Percentiles rank a stretch among this genome's conserved stretches.
Conservation (phyloP, 768 basidiomycete species). For the Pleurotus giganteus region DNA sequence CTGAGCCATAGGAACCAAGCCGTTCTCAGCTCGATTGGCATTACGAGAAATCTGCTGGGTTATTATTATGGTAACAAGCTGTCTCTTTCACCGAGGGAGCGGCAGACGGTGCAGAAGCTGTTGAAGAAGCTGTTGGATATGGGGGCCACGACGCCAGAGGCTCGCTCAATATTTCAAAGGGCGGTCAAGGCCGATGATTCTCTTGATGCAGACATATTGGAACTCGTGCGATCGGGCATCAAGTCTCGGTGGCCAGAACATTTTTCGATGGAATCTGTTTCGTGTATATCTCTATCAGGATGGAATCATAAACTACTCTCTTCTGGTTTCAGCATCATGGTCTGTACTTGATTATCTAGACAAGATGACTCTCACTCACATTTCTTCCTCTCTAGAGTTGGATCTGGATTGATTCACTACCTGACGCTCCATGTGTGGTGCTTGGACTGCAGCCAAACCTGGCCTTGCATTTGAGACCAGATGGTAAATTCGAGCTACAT, state of each 20-base stretch:
- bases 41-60: slow-evolving; percentile 52
- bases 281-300: slow-evolving; percentile 49
- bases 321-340: slow-evolving; percentile 74
- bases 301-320: slow-evolving; percentile 54
- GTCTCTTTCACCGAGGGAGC: slow-evolving; percentile 43
- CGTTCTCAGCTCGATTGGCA: slow-evolving; percentile 55
- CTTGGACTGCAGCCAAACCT: slow-evolving; percentile 38
- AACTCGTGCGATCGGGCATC: slow-evolving; percentile 68
- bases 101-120: slow-evolving; percentile 57
- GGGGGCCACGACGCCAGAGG: slow-evolving; percentile 64
- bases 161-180: slow-evolving; percentile 60
- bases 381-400: slow-evolving; percentile 35
- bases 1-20: slow-evolving; percentile 71
- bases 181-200: slow-evolving; percentile 46
- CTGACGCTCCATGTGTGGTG: slow-evolving; percentile 28
- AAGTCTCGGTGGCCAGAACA: slow-evolving; percentile 79
- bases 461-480: slow-evolving; percentile 45
- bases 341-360: slow-evolving; percentile 21
- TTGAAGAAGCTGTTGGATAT: slow-evolving; percentile 71
- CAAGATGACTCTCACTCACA: background rate
- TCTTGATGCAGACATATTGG: slow-evolving; percentile 64
- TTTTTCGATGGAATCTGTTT: slow-evolving; percentile 61
- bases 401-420: slow-evolving; percentile 45
- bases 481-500: slow-evolving; percentile 55
- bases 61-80: slow-evolving; percentile 22